These are phyloP conservation scores for Colletotrichum endophyticum DNA, from an alignment of 2,329 filamentous ascomycete genomes.

Conservation along the genomic window DNA sequence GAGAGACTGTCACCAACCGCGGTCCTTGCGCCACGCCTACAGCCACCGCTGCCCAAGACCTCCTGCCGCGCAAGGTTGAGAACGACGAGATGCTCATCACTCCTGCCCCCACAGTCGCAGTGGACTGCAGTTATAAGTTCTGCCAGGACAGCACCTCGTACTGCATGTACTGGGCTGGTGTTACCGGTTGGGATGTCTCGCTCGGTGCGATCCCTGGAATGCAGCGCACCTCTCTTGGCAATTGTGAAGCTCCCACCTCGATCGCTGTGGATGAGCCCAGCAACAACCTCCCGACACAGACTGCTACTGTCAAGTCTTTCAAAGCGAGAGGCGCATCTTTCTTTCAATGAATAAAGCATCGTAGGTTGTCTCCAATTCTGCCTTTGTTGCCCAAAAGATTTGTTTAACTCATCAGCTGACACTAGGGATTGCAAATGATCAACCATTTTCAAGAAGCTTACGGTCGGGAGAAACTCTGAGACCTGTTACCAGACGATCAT, in stretches of 20 bases:
- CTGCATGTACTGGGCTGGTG: slow-evolving; percentile 44
- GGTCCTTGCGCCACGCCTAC: neutral
- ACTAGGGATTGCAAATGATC: neutral
- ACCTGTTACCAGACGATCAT: neutral
- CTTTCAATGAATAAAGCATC: neutral
- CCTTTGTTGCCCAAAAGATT: neutral
- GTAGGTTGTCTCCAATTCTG: neutral
- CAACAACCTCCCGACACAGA: neutral
- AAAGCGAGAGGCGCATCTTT: neutral
- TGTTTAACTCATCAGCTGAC: neutral
- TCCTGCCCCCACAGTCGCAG: slow-evolving; percentile 10
- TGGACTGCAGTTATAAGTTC: slow-evolving; percentile 35
- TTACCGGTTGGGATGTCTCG: slow-evolving; percentile 37
- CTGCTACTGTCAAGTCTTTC: neutral
- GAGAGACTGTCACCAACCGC: slow-evolving; percentile 29
- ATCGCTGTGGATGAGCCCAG: neutral
- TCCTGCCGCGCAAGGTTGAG: neutral
- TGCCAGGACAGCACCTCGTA: slow-evolving; percentile 30
- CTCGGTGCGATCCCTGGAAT: slow-evolving; percentile 41
- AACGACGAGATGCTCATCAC: neutral
- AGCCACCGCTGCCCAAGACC: neutral
- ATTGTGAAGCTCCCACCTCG: slow-evolving; percentile 24
- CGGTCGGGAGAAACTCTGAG: neutral
- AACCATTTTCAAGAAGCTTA: neutral
- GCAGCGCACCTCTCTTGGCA: slow-evolving; percentile 34